These are phyloP conservation scores for Pittosporum tobira DNA, from an alignment of 129 eudicot species.

Conservation along the genomic window DNA sequence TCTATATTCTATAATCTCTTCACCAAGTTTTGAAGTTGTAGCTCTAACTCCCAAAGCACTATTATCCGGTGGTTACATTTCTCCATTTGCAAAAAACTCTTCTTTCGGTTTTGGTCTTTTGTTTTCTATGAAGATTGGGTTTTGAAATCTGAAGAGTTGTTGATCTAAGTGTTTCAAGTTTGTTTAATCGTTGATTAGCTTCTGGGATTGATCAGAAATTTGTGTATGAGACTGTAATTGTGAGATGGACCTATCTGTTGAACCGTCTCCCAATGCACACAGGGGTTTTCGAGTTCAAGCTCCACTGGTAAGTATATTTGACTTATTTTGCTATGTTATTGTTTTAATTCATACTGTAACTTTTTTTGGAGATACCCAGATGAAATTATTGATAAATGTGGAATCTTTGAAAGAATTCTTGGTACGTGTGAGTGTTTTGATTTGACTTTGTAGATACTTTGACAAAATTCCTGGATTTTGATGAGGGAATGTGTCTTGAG, in stretches of 20 bases:
- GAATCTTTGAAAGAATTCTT: conserved; percentile 7
- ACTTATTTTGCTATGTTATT: conserved; percentile 9
- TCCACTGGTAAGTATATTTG: conserved; percentile 73
- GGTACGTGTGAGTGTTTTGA: conserved; percentile 3
- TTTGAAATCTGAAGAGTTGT: conserved; percentile 17
- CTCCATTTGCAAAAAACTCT: conserved; percentile 28
- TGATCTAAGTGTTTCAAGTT: no score
- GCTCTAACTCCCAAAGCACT: conserved; percentile 26
- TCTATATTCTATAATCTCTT: conserved; percentile 11
- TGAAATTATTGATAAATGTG: conserved; percentile 19
- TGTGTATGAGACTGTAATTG: conserved; percentile 24
- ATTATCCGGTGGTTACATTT: conserved; percentile 13
- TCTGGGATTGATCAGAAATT: conserved; percentile 11
- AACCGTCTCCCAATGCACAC: conserved; percentile 65
- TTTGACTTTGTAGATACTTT: conserved; percentile 11
- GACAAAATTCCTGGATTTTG: conserved; percentile 13
- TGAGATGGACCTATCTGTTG: conserved; percentile 67
- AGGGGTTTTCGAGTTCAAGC: conserved; percentile 85
- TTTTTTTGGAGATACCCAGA: conserved; percentile 20
- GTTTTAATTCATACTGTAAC: conserved; percentile 4
- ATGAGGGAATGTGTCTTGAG: no score
- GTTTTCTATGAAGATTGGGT: conserved; percentile 14
- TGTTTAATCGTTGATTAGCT: conserved; percentile 24
- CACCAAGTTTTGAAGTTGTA: conserved; percentile 29
- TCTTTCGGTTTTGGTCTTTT: conserved; percentile 23